Evolutionary conservation across 371 early-diverging fungal genomes (phyloP).

Genomic region (Mortierella sp.): DNA sequence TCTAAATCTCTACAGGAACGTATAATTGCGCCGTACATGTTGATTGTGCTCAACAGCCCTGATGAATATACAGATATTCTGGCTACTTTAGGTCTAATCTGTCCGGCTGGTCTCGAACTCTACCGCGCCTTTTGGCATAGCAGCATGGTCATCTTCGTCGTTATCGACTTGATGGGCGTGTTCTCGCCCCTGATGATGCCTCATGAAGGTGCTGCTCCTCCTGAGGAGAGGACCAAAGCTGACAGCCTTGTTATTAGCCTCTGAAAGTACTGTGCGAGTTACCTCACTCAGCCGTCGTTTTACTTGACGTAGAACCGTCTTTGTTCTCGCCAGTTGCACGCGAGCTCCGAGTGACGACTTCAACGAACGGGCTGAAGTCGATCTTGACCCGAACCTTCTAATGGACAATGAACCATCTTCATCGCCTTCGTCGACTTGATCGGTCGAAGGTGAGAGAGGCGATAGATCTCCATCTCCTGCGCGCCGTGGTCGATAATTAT

Average conservation of each 20-base stretch:
- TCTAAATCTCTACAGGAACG: too few species aligned
- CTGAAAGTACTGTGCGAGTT: constrained; percentile 10
- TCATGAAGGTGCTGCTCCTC: background rate
- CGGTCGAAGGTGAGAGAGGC: too few species aligned
- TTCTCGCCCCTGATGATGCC: constrained; percentile 1
- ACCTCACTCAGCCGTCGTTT: constrained; percentile 28
- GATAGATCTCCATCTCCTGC: too few species aligned
- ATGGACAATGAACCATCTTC: background rate
- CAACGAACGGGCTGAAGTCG: constrained; percentile 21
- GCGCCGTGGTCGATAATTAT: too few species aligned
- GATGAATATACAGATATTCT: too few species aligned
- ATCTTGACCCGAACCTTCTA: background rate
- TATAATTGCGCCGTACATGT: too few species aligned
- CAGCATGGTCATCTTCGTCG: too few species aligned
- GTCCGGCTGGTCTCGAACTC: too few species aligned
- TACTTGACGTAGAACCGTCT: constrained; percentile 35
- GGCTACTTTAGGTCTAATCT: too few species aligned
- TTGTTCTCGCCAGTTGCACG: constrained; percentile 19
- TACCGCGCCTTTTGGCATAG: too few species aligned
- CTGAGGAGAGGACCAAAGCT: background rate
- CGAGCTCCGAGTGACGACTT: constrained; percentile 31
- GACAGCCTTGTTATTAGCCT: constrained; percentile 23
- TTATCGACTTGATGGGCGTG: background rate
- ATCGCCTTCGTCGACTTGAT: background rate
- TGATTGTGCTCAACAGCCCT: too few species aligned